A percentile compares a stretch with the other conserved stretches of the same genome.
Evolutionary conservation across 192 early-diverging fungal species (phyloP).

Genomic region (Coemansia sp.): DNA sequence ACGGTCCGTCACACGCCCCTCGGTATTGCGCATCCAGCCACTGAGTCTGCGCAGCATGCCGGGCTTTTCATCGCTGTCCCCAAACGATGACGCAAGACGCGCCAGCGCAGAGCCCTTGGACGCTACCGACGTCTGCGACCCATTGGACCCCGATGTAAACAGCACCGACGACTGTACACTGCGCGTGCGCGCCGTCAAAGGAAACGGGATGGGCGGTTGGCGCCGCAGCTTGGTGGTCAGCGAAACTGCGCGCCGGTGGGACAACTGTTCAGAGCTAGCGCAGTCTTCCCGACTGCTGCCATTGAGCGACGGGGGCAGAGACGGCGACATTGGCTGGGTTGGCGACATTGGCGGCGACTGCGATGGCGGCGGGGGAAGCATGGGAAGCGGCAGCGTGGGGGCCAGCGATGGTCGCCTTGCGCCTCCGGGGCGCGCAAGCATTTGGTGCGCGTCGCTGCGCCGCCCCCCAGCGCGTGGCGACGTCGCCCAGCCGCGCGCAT

Average conservation of each 20-base stretch:
- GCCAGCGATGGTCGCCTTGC: not conserved
- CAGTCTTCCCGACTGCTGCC: not conserved
- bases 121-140: conserved; percentile 16
- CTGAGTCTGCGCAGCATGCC: conserved; percentile 36
- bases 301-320: not conserved
- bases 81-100: conserved; percentile 3
- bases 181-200: conserved; percentile 8
- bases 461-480: conserved; percentile 21
- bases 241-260: conserved; percentile 30
- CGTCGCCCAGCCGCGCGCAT: conserved; percentile 38
- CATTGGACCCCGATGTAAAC: not conserved
- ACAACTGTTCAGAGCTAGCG: not conserved
- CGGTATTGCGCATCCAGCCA: conserved; percentile 35
- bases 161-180: conserved; percentile 24
- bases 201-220: conserved; percentile 41
- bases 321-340: not conserved
- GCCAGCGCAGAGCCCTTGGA: not conserved
- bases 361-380: not conserved
- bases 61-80: not conserved
- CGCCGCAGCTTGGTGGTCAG: conserved; percentile 39
- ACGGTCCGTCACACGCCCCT: conserved; percentile 10
- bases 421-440: not conserved
- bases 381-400: not conserved
- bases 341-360: not conserved
- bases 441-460: conserved; percentile 6